Evolutionary conservation across 2,329 filamentous ascomycete genomes (phyloP).

Genomic region (Colletotrichum simmondsii): DNA sequence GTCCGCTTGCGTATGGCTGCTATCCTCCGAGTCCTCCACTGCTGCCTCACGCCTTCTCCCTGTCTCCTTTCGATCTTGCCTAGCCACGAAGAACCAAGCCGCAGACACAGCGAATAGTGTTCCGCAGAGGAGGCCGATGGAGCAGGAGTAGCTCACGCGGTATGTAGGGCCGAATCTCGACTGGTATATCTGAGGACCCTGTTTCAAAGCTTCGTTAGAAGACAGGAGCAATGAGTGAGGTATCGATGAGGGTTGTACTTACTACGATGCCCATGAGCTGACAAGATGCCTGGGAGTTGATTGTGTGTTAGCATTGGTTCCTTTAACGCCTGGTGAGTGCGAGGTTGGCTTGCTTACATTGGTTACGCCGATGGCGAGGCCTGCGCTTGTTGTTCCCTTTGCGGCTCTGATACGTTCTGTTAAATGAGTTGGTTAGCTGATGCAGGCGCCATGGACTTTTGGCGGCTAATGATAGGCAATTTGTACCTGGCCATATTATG

Average conservation of each 20-base stretch:
- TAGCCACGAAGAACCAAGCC: constrained; percentile 38
- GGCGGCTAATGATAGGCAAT: fast-evolving
- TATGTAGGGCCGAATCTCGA: constrained; percentile 51
- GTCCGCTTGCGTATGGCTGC: neutral
- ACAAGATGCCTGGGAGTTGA: constrained; percentile 36
- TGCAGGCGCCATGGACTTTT: too few species aligned
- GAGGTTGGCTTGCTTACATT: constrained; percentile 38
- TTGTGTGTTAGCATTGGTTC: neutral
- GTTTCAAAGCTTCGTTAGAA: neutral
- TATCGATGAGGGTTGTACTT: neutral
- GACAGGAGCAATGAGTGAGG: too few species aligned
- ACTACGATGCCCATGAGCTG: constrained; percentile 51
- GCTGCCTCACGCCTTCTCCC: fast-evolving
- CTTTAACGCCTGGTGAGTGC: too few species aligned
- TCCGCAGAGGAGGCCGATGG: constrained; percentile 45
- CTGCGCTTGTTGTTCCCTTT: constrained; percentile 50
- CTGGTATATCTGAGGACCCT: constrained; percentile 52
- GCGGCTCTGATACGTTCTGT: constrained; percentile 50
- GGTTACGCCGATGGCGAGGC: constrained; percentile 49
- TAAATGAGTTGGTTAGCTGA: neutral
- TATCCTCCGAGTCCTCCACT: neutral
- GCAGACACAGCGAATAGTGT: constrained; percentile 38
- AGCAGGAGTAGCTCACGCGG: constrained; percentile 47
- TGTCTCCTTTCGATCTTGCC: constrained; percentile 24
- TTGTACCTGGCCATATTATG: constrained; percentile 49